phyloP scores from a whole-genome alignment of 495 filamentous ascomycete genomes.

The Tetracladium marchalianum region DNA sequence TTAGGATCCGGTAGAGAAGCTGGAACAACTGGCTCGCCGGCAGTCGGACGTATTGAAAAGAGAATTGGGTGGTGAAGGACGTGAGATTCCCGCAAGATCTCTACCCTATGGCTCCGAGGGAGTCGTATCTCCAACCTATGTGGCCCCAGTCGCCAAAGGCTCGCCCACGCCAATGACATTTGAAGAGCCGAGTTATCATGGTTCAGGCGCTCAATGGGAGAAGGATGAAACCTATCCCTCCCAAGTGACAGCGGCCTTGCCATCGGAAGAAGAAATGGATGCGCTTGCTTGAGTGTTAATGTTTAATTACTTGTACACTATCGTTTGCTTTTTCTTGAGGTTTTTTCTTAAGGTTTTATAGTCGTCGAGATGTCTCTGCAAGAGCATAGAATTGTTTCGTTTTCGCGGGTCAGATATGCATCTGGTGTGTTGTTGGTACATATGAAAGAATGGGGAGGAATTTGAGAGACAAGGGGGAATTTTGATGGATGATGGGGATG shows the following conservation, averaged over 20 bases:
- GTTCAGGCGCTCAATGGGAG: conserved; percentile 33
- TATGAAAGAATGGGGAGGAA: too few relatives aligned
- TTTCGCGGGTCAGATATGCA: too few relatives aligned
- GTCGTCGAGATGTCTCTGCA: too few relatives aligned
- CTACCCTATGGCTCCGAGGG: conserved; percentile 40
- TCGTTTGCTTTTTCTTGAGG: too few relatives aligned
- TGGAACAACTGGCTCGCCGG: conserved; percentile 56
- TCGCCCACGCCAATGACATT: conserved; percentile 23
- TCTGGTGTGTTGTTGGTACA: too few relatives aligned
- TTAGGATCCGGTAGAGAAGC: conserved; percentile 60
- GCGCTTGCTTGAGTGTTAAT: conserved; percentile 26
- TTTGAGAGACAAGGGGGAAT: too few relatives aligned
- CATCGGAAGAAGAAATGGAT: conserved; percentile 33
- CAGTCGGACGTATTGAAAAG: conserved; percentile 48
- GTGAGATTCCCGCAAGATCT: conserved; percentile 30
- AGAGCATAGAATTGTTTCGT: too few relatives aligned
- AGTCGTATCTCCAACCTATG: conserved; percentile 33
- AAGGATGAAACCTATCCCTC: conserved; percentile 31
- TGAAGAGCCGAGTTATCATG: conserved; percentile 32
- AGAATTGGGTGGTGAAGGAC: conserved; percentile 26
- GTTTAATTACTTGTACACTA: neutral
- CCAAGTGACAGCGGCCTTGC: conserved; percentile 25
- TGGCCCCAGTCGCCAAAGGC: conserved; percentile 29
- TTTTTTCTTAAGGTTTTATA: too few relatives aligned
- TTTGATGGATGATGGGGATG: too few relatives aligned